Percentiles rank a stretch among this genome's conserved stretches.
Conservation (phyloP, 2,329 filamentous ascomycete species). For the Aspergillus viridinutans region DNA sequence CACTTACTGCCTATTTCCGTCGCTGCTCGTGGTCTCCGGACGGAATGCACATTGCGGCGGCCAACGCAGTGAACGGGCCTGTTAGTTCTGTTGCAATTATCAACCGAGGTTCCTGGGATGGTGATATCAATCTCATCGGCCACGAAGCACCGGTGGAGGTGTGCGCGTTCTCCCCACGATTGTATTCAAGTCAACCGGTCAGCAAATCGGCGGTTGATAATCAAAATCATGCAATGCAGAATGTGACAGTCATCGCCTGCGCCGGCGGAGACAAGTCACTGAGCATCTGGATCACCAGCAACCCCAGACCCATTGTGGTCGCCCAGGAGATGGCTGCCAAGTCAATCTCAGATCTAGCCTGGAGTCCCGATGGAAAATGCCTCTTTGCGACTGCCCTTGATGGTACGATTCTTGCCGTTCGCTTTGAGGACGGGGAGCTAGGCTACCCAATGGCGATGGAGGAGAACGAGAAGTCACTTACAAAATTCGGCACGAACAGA, state of each 20-base stretch:
- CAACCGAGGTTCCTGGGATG: slow-evolving; percentile 86
- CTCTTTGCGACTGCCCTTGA: slow-evolving; percentile 85
- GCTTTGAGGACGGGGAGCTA: slow-evolving; percentile 82
- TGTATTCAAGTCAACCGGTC: slow-evolving; percentile 71
- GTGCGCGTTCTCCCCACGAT: slow-evolving; percentile 88
- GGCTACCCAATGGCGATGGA: slow-evolving; percentile 81
- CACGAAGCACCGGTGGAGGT: slow-evolving; percentile 97
- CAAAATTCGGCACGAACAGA: slow-evolving; percentile 85
- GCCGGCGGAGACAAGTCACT: slow-evolving; percentile 95
- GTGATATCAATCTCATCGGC: slow-evolving; percentile 94
- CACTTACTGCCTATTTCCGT: slow-evolving; percentile 93
- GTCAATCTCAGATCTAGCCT: slow-evolving; percentile 88
- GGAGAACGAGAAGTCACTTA: slow-evolving; percentile 88
- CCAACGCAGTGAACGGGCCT: slow-evolving; percentile 94
- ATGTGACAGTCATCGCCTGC: slow-evolving; percentile 85
- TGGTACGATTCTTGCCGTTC: slow-evolving; percentile 75
- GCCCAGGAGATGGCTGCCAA: slow-evolving; percentile 85
- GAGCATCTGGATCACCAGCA: slow-evolving; percentile 97
- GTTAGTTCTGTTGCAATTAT: slow-evolving; percentile 97
- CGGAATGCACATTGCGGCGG: slow-evolving; percentile 92
- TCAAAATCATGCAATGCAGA: slow-evolving; percentile 37
- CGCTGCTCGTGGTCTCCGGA: slow-evolving; percentile 97
- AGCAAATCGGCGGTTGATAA: slow-evolving; percentile 45
- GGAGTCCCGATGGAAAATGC: slow-evolving; percentile 86
- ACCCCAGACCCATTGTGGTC: slow-evolving; percentile 83